Evolutionary conservation across 768 basidiomycete genomes (phyloP), one percentile per base, ranked within the genome.

Genomic region (Rhizopogon vinicolor): DNA sequence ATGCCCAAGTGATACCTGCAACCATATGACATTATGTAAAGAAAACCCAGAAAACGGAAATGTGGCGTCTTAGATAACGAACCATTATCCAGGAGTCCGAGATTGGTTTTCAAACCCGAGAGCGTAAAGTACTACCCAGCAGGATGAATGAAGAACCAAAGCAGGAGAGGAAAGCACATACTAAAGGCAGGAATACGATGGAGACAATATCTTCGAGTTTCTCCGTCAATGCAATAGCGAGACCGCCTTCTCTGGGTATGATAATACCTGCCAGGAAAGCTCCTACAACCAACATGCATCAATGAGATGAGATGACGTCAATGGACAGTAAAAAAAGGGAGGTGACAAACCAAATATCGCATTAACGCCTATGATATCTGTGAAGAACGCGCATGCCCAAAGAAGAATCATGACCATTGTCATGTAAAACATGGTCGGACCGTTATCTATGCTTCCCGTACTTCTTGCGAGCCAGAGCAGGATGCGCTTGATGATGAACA

Each of bases 131-230:
- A 98, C 86, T 91, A 51, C 16, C 35, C 35, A 2, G 12, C 13
- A 37, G 35, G 10, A 28, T 62, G 39, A 43, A 41, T 50, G 40
- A 4, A 16, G 40, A 4, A 16, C 18, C 31, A 18, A 53, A 40
- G 31, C 44, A 48, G 16, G 6, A 19, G 25, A 51, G 40, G 10
- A 22, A 35, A 29, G 16, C 19, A 54, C 51, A 58, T 64, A 91
- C 90, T 50, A 96, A 74, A 3, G 94, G 94, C 10, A 97, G 73
- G 72, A 97, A 95, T 43, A 95, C 85, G 56, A 95, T 87, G 0
- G 90, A 73, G 2, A 95, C 90, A 80, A 96, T 85, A 71, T 98
- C 96, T 72, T 99, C 97, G n/a, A 98, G 74, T 65, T 96, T 98
- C 62, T 96, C 92, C 0, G 91, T 93, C 16, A 98, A 74, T 0